phyloP scores from a whole-genome alignment of 805 yeast species.

The Blastobotrys terrestris region DNA sequence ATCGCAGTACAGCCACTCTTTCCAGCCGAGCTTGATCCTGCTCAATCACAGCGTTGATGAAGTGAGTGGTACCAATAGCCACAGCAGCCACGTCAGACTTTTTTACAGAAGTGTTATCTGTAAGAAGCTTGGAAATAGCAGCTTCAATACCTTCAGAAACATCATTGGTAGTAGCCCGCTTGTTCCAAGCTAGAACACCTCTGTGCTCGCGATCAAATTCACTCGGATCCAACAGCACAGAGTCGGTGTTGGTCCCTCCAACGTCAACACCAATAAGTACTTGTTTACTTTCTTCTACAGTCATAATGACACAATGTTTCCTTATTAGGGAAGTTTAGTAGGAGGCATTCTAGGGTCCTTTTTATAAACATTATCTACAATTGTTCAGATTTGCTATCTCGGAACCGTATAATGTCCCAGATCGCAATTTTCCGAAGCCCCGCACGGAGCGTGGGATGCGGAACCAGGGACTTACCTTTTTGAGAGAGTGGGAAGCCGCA shows the following conservation, averaged over 20 bases:
- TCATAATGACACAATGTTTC: too few relatives aligned
- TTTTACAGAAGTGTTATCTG: background rate
- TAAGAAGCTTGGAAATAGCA: constrained; percentile 34
- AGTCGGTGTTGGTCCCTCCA: constrained; percentile 48
- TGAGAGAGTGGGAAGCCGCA: background rate
- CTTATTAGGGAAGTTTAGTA: too few relatives aligned
- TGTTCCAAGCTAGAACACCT: constrained; percentile 39
- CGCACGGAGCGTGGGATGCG: background rate
- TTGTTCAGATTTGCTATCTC: background rate
- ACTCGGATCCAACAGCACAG: constrained; percentile 39
- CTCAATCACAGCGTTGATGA: constrained; percentile 46
- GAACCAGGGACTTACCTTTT: background rate
- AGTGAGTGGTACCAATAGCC: constrained; percentile 49
- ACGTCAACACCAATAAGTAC: constrained; percentile 43
- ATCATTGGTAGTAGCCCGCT: constrained; percentile 40
- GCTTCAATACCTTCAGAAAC: constrained; percentile 39
- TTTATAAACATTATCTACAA: background rate
- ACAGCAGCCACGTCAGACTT: constrained; percentile 34
- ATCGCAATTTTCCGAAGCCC: background rate
- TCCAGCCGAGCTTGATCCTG: constrained; percentile 39
- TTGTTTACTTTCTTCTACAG: constrained; percentile 2
- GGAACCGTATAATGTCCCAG: background rate
- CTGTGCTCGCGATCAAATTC: constrained; percentile 7
- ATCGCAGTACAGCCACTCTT: constrained; percentile 40
- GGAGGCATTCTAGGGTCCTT: too few relatives aligned